Evolutionary conservation across 495 filamentous ascomycete species (phyloP), one percentile per base, ranked within the genome.

Genomic region (Trichoderma parareesei): DNA sequence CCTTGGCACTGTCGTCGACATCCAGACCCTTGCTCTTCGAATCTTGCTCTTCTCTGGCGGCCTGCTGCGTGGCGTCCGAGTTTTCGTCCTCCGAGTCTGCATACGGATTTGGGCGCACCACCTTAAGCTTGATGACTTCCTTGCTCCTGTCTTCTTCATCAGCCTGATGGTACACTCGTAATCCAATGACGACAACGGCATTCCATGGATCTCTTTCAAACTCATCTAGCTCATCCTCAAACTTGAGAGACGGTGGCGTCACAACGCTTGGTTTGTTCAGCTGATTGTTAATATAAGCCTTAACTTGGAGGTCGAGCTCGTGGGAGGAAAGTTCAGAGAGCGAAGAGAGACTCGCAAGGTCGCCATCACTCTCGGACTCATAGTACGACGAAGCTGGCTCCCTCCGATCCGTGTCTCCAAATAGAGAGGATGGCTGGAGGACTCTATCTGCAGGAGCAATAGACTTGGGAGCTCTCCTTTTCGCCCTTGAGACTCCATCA

Each of bases 181-280:
- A 70, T 0, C 91, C 91, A 0, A 94, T 84, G 2, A 93, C 89
- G 53, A 85, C 90, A 0, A 93, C 85, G 0, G 92, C 91, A 72
- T 95, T 94, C 92, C 92, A 96, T 1, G 90, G 88, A 60, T 93
- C 84, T 6, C 69, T 71, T 65, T 78, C 82, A 53, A 81, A 77
- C 60, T 82, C 79, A 60, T 79, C 78, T 27, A 66, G 66, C 35
- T 64, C 64, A 16, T 66, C 66, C 18, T 64, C 33, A 20, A 48
- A 65, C 6, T 48, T 60, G 8, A 69, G 67, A 14, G 60, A 53
- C 1, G 67, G 61, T 27, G 67, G 64, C 9, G 35, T 62, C 5
- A 60, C 13, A 4, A 65, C 61, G n/a, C 43, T 18, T 1, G 38
- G 61, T 33, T 53, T 37, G 6, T 27, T 44, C 3, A 41, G 35